A percentile compares a stretch with the other conserved stretches of the same genome.
Conservation (phyloP, 345 rosid genomes). For the Eutrema heterophyllum region DNA sequence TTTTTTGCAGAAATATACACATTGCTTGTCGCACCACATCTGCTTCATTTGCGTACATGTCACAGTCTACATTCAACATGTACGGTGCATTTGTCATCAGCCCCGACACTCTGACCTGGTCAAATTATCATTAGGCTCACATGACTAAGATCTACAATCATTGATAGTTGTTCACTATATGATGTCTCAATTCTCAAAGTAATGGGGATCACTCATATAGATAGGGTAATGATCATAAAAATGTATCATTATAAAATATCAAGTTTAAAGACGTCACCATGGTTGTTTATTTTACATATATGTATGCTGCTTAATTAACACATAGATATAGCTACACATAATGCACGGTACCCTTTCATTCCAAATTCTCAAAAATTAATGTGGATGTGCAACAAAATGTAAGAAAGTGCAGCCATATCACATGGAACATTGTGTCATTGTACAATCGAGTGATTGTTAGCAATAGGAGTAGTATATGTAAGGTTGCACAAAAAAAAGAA, state of each 20-base stretch:
- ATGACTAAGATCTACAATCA: background rate
- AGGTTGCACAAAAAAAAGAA: too few relatives aligned
- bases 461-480: background rate
- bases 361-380: background rate
- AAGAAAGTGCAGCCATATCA: background rate
- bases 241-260: background rate
- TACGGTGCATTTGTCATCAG: slow-evolving; percentile 65
- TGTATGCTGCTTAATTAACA: background rate
- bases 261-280: background rate
- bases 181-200: background rate
- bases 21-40: slow-evolving; percentile 43
- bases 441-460: background rate
- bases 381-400: background rate
- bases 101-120: slow-evolving; percentile 64
- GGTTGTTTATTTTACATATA: background rate
- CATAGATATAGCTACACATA: background rate
- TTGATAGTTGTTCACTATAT: background rate
- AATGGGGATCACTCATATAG: background rate
- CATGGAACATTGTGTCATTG: background rate
- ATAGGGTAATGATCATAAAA: background rate
- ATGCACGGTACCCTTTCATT: background rate
- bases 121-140: background rate
- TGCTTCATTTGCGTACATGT: slow-evolving; percentile 59
- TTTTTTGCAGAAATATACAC: slow-evolving; percentile 37
- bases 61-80: slow-evolving; percentile 80